Base-by-base conservation (phyloP, 768 basidiomycete species). In the Lentinula sp. region DNA sequence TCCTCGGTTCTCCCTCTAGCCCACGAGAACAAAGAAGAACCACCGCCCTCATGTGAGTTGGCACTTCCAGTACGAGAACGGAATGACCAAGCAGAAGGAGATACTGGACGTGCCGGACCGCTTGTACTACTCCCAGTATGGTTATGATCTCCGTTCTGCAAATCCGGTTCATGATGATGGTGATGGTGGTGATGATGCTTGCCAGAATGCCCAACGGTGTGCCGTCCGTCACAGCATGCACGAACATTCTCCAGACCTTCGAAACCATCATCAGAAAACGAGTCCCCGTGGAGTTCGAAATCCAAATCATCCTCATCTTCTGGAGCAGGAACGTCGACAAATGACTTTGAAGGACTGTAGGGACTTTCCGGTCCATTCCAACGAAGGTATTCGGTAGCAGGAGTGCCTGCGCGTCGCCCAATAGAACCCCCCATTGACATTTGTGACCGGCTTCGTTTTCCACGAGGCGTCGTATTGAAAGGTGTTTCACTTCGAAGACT, bases 181-280 rank as follows among this genome's bases (percentile, higher is more conserved):
- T 85, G 83, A 40, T 86, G 84, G 31, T 84, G 85, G 50, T 86
- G 86, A 57, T 84, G 83, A 40, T 76, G 74, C 15, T 80, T 78
- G 34, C 78, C 80, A 40, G 79, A 76, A 62, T 80, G 82, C 0
- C 91, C 91, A 16, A 95, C 91, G 1, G 91, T 93, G 72, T 95
- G 93, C 56, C 84, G 80, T 18, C 91, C 92, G 70, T 93, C 91
- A 67, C 91, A 94, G 70, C 92, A 94, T 1, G 90, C 94, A 23
- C 96, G 83, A 21, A 98, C 95, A 67, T 98, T 98, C 76, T 98
- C 95, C 59, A 98, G 72, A 0, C 94, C 95, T 68, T 98, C 95
- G 70, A 84, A 66, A 4, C 85, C 92, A 35, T 86, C 86, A 65
- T 92, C 91, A 11, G 85, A 88, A 64, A 82, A 71, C 21, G 79